Evolutionary conservation across 2,329 filamentous ascomycete genomes (phyloP).

Genomic region (Cytospora piceae): DNA sequence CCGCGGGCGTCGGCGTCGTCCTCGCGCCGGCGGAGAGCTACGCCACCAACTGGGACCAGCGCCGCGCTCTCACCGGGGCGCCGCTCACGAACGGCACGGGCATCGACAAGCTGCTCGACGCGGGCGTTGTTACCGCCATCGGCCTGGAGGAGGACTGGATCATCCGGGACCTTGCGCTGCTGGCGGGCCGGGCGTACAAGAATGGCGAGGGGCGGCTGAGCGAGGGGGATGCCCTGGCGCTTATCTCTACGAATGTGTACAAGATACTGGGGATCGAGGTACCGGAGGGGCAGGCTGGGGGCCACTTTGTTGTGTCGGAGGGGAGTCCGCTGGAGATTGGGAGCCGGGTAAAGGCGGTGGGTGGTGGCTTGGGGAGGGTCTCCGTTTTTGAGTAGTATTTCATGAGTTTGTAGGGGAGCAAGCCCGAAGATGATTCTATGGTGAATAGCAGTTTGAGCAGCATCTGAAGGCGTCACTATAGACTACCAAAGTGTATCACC

Average conservation of each 20-base stretch:
- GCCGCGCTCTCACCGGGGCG: slow-evolving; percentile 64
- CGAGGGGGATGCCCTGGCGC: slow-evolving; percentile 57
- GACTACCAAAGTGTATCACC: not conserved
- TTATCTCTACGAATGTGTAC: slow-evolving; percentile 62
- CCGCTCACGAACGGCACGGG: slow-evolving; percentile 68
- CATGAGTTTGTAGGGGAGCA: not conserved
- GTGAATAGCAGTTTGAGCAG: not conserved
- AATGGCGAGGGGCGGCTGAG: slow-evolving; percentile 60
- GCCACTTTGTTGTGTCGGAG: slow-evolving; percentile 66
- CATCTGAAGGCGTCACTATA: not conserved
- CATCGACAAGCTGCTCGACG: slow-evolving; percentile 59
- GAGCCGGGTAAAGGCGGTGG: slow-evolving; percentile 58
- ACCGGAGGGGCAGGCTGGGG: slow-evolving; percentile 34
- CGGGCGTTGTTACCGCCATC: slow-evolving; percentile 62
- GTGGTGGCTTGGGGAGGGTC: slow-evolving; percentile 45
- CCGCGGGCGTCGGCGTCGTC: slow-evolving; percentile 61
- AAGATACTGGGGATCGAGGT: slow-evolving; percentile 57
- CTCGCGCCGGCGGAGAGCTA: slow-evolving; percentile 63
- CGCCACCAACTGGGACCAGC: slow-evolving; percentile 61
- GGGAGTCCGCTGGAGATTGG: slow-evolving; percentile 65
- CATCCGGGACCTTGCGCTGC: slow-evolving; percentile 60
- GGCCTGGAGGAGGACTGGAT: slow-evolving; percentile 66
- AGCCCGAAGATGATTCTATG: not conserved
- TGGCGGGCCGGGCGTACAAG: slow-evolving; percentile 62
- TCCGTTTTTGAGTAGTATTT: slow-evolving; percentile 39